Conservation (phyloP, 2,329 filamentous ascomycete genomes). For the Dendrostoma leiphaemia region DNA sequence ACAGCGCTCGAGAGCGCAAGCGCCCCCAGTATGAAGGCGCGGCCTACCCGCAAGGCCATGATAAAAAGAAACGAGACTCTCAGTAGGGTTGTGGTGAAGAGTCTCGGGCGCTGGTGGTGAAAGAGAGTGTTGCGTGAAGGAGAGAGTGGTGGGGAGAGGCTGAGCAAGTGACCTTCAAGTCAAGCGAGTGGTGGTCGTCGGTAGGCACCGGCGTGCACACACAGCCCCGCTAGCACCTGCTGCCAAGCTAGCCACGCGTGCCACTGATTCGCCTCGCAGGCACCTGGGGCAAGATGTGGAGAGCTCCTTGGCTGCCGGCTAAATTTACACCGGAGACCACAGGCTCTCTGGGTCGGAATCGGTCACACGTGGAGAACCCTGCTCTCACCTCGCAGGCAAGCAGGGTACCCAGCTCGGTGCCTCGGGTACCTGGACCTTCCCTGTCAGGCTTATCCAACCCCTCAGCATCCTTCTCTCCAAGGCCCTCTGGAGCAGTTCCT, state of each 20-base stretch:
- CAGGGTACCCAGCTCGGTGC: not conserved
- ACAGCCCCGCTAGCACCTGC: not conserved
- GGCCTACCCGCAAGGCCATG: conserved; percentile 39
- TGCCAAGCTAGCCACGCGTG: too few relatives aligned
- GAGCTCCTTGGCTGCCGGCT: not conserved
- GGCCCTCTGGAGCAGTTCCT: not conserved
- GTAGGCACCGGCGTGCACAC: not conserved
- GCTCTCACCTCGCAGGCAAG: too few relatives aligned
- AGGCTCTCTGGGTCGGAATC: too few relatives aligned
- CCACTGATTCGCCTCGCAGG: not conserved
- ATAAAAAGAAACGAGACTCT: conserved; percentile 20
- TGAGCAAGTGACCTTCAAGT: not conserved
- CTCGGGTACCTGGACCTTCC: not conserved
- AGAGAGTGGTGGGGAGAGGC: not conserved
- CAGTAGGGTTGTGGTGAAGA: not conserved
- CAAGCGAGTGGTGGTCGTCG: not conserved
- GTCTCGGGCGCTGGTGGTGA: conserved; percentile 1
- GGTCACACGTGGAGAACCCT: not conserved
- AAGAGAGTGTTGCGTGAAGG: not conserved
- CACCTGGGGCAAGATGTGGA: not conserved
- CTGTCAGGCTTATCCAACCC: not conserved
- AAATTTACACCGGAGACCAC: not conserved
- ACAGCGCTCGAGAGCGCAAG: conserved; percentile 40
- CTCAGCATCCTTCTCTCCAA: too few relatives aligned
- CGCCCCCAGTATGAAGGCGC: conserved; percentile 38